These are phyloP conservation scores for Alternaria sp. DNA, from an alignment of 2,329 filamentous ascomycete species.

Conservation along the genomic window DNA sequence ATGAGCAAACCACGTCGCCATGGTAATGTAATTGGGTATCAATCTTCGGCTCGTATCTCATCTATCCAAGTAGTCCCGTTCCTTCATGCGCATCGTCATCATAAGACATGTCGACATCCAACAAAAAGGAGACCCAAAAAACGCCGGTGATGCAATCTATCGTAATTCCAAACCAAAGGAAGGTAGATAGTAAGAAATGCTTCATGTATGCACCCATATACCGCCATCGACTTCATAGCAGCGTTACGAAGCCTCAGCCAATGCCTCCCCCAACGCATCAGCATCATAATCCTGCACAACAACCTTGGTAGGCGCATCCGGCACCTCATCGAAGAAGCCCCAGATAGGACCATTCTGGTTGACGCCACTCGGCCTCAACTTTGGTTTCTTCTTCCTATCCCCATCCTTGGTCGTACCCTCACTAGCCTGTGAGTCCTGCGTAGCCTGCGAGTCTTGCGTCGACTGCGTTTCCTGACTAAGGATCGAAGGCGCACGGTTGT, in stretches of 20 bases:
- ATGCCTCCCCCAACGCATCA: slow-evolving; percentile 49
- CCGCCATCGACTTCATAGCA: too few relatives aligned
- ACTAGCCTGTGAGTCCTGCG: slow-evolving; percentile 17
- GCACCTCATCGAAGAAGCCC: slow-evolving; percentile 50
- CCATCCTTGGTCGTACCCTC: slow-evolving; percentile 17
- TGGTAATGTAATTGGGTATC: neutral
- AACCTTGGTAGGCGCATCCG: slow-evolving; percentile 44
- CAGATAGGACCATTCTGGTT: slow-evolving; percentile 51
- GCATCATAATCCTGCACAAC: slow-evolving; percentile 49
- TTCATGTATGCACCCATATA: neutral
- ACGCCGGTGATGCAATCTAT: slow-evolving; percentile 1
- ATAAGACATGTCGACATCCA: too few relatives aligned
- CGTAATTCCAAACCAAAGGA: neutral
- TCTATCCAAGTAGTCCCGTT: neutral
- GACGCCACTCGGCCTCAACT: slow-evolving; percentile 45
- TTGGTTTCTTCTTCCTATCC: slow-evolving; percentile 28
- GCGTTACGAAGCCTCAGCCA: slow-evolving; percentile 21
- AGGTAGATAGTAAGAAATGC: slow-evolving; percentile 1
- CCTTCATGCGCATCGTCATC: too few relatives aligned
- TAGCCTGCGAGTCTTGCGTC: slow-evolving; percentile 12
- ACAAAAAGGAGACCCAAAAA: too few relatives aligned
- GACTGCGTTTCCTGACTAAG: slow-evolving; percentile 34
- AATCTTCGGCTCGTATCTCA: neutral
- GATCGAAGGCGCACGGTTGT: neutral
- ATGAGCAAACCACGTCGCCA: neutral